Evolutionary conservation across 2,329 filamentous ascomycete genomes (phyloP).

Genomic region (Xylaria hypoxylon): DNA sequence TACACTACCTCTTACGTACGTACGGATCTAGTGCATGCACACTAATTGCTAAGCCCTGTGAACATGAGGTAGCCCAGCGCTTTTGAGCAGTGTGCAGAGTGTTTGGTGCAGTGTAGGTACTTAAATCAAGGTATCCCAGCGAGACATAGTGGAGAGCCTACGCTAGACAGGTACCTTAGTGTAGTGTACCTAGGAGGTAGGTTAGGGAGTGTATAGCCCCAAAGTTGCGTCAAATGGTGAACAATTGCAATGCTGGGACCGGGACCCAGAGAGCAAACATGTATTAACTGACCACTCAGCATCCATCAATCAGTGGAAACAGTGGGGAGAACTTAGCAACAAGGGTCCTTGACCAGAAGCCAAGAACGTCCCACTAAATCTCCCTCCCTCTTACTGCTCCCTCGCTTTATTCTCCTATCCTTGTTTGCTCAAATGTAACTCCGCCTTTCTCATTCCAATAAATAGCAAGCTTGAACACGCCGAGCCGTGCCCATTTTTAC

Average conservation of each 20-base stretch:
- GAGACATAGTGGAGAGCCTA: too few relatives aligned
- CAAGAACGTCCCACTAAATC: background rate
- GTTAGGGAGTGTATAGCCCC: too few relatives aligned
- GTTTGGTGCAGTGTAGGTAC: too few relatives aligned
- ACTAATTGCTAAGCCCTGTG: slow-evolving; percentile 8
- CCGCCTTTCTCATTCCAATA: background rate
- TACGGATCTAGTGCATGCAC: too few relatives aligned
- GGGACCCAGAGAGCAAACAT: background rate
- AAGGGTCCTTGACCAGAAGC: background rate
- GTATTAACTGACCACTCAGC: background rate
- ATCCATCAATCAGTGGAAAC: background rate
- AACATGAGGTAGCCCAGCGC: background rate
- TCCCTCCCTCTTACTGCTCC: background rate
- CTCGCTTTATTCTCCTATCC: slow-evolving; percentile 5
- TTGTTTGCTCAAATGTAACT: background rate
- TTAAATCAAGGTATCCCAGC: too few relatives aligned
- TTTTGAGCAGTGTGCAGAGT: too few relatives aligned
- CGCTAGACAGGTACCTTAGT: too few relatives aligned
- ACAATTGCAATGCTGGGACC: too few relatives aligned
- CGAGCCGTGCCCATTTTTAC: slow-evolving; percentile 21
- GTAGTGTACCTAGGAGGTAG: background rate
- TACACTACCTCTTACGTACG: too few relatives aligned
- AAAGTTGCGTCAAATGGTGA: too few relatives aligned
- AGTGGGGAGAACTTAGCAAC: background rate
- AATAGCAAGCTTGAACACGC: background rate